Evolutionary conservation across 1,284 basidiomycete species (phyloP), one percentile per base, ranked within the genome.

Genomic region (Ganoderma resinaceum): DNA sequence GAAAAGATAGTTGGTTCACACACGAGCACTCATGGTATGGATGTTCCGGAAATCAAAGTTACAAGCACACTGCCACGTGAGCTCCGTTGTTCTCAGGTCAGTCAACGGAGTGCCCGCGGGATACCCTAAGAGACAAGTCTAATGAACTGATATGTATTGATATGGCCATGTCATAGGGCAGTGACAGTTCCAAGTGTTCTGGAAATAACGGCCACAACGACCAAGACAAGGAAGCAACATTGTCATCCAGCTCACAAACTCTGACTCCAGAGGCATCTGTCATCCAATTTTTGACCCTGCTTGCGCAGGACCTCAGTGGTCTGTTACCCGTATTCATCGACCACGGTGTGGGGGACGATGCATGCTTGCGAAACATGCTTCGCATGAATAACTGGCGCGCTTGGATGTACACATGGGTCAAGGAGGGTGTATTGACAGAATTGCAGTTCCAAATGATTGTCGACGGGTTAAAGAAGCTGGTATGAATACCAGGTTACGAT

Each of bases 351-450:
- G 37, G 3, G 6, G 64, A 67, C 31, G 66, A 62, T 20, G 6
- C 16, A 4, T 40, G 66, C 3, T 46, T 72, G 23, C 66, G 52
- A 7, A 68, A 68, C 5, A 29, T 72, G 35, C 61, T 63, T 9
- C 58, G 63, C 16, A 63, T 67, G 58, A 26, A 16, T 33, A 57
- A 61, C 7, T 69, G 67, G 68, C 66, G 61, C 2, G 20, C 52
- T 14, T 72, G 70, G 70, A 9, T 72, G 20, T 72, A 67, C 23
- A 46, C 61, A 8, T 71, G 70, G 70, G 70, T 72, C 6, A 67
- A 62, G 35, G 66, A 66, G 20, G 66, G 70, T 5, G 6, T 40
- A 18, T 58, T 72, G 20, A 72, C 70, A 0, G 70, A 72, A 37
- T n/a, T 72, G 37, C 70, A 72, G 37, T 69, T 67, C 57, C 65